Evolutionary conservation across 148 eudicot genomes (phyloP).

Genomic region (Selenicereus undatus): DNA sequence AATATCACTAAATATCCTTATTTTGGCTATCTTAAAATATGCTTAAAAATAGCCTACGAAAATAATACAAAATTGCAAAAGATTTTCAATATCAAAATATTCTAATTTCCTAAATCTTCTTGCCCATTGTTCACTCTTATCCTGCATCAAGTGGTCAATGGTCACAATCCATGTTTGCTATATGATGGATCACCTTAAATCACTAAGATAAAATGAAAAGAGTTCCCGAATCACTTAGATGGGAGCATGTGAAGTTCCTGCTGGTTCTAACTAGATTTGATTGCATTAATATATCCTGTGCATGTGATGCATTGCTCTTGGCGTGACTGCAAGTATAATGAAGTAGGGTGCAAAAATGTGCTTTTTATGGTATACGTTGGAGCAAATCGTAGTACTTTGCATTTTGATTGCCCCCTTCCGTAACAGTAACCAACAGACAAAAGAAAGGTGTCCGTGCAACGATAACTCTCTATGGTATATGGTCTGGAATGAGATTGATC

Average conservation of each 20-base stretch:
- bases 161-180: background rate
- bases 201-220: background rate
- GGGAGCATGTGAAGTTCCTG: background rate
- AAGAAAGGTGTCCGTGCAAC: too few species aligned
- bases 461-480: too few species aligned
- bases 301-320: background rate
- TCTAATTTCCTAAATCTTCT: too few species aligned
- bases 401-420: too few species aligned
- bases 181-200: background rate
- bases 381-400: background rate
- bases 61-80: too few species aligned
- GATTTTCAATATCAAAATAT: too few species aligned
- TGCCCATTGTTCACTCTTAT: too few species aligned
- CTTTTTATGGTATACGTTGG: background rate
- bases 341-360: background rate
- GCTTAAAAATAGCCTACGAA: too few species aligned
- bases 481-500: too few species aligned
- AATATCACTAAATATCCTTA: too few species aligned
- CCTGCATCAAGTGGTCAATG: background rate
- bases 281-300: background rate
- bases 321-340: background rate
- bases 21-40: too few species aligned
- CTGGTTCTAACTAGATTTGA: background rate
- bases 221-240: slow-evolving; percentile 2
- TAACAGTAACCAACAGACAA: too few species aligned